Evolutionary conservation across 352 stramenopile species (phyloP).

Genomic region (Aphanomyces euteiches): DNA sequence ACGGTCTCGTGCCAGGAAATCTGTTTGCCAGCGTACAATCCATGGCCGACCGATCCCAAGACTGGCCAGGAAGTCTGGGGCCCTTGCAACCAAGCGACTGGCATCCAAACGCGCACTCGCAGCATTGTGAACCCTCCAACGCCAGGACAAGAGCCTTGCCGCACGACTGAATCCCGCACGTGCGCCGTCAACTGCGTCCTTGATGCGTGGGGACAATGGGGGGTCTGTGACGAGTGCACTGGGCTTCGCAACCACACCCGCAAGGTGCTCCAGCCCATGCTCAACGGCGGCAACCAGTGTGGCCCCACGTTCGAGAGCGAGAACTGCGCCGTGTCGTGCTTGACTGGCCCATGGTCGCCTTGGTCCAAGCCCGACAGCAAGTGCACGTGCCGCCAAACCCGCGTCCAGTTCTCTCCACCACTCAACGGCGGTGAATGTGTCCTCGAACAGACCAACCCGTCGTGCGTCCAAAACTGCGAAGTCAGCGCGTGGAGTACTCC

Average conservation of each 20-base stretch:
- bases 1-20: constrained; percentile 7
- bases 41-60: neutral
- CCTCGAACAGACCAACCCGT: constrained; percentile 38
- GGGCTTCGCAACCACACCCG: constrained; percentile 41
- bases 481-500: constrained; percentile 48
- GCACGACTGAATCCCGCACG: constrained; percentile 41
- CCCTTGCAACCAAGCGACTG: constrained; percentile 38
- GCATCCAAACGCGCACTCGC: constrained; percentile 49
- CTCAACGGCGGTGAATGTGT: constrained; percentile 41
- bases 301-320: constrained; percentile 12
- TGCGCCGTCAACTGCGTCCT: constrained; percentile 52
- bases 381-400: constrained; percentile 42
- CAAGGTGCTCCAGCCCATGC: constrained; percentile 5
- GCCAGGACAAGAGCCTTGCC: constrained; percentile 40
- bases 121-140: constrained; percentile 35
- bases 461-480: constrained; percentile 39
- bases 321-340: constrained; percentile 40
- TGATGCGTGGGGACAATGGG: constrained; percentile 48
- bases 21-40: constrained; percentile 2
- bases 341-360: constrained; percentile 39
- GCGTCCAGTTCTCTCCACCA: constrained; percentile 40
- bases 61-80: constrained; percentile 13
- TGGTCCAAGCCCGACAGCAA: constrained; percentile 48
- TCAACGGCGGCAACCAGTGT: constrained; percentile 18
- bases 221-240: constrained; percentile 44